These are phyloP conservation scores for Lipomyces starkeyi DNA, from an alignment of 805 yeast genomes.

Conservation along the genomic window DNA sequence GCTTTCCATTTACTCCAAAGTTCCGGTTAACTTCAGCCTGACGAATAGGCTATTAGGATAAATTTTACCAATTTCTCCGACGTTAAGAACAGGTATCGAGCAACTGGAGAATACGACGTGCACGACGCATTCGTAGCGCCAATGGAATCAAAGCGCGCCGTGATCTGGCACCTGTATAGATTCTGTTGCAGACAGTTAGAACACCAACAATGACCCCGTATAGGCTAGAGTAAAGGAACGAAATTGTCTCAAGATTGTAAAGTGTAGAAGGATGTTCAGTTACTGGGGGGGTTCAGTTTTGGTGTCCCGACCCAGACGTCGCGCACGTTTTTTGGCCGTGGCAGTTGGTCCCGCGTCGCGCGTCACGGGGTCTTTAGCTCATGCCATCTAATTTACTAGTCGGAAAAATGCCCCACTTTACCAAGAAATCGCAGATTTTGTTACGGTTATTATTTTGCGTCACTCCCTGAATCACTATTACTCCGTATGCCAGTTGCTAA, in stretches of 20 bases:
- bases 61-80: background rate
- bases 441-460: background rate
- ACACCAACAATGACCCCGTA: background rate
- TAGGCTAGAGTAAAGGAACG: background rate
- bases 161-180: background rate
- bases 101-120: background rate
- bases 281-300: no score
- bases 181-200: background rate
- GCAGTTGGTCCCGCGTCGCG: no score
- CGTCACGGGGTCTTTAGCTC: no score
- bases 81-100: background rate
- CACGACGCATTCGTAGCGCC: background rate
- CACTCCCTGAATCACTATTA: no score
- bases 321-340: background rate
- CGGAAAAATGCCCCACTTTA: background rate
- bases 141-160: background rate
- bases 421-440: background rate
- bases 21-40: background rate
- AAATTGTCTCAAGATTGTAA: background rate
- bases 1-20: slow-evolving; percentile 19
- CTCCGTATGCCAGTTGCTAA: no score
- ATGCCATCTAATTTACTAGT: no score
- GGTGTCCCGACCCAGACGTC: background rate
- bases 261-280: background rate
- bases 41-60: background rate